Conservation (phyloP, 2,329 filamentous ascomycete genomes). For the Hypoxylon sp. region DNA sequence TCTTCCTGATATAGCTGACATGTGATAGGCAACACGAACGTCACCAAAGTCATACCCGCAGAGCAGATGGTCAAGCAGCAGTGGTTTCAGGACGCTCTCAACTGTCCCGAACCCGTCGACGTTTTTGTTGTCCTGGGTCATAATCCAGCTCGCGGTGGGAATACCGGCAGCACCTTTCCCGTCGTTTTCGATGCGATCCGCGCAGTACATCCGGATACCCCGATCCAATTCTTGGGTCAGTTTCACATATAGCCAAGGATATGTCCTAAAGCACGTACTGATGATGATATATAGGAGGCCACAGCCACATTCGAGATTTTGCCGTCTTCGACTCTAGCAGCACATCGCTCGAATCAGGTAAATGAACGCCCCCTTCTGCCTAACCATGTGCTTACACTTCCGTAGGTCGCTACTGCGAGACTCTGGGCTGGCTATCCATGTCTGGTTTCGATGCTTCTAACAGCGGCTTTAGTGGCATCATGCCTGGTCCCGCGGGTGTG, state of each 20-base stretch:
- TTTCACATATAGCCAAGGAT: neutral
- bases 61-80: conserved; percentile 58
- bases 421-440: conserved; percentile 71
- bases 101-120: conserved; percentile 63
- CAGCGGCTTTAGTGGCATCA: conserved; percentile 50
- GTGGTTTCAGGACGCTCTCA: conserved; percentile 68
- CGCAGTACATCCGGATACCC: conserved; percentile 60
- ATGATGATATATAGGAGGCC: conserved; percentile 58
- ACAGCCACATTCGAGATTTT: conserved; percentile 71
- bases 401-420: conserved; percentile 70
- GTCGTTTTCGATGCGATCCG: conserved; percentile 66
- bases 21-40: conserved; percentile 63
- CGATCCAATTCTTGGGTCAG: conserved; percentile 65
- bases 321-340: conserved; percentile 68
- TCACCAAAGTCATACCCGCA: conserved; percentile 66
- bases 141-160: conserved; percentile 61
- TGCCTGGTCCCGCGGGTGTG: conserved; percentile 49
- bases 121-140: conserved; percentile 71
- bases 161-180: conserved; percentile 53
- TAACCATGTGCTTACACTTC: conserved; percentile 1
- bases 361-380: neutral
- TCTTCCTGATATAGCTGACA: conserved; percentile 5
- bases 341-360: conserved; percentile 64
- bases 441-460: conserved; percentile 61
- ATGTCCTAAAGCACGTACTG: neutral